Conservation (phyloP, 352 stramenopile species). For the Blastocystis sp. region DNA sequence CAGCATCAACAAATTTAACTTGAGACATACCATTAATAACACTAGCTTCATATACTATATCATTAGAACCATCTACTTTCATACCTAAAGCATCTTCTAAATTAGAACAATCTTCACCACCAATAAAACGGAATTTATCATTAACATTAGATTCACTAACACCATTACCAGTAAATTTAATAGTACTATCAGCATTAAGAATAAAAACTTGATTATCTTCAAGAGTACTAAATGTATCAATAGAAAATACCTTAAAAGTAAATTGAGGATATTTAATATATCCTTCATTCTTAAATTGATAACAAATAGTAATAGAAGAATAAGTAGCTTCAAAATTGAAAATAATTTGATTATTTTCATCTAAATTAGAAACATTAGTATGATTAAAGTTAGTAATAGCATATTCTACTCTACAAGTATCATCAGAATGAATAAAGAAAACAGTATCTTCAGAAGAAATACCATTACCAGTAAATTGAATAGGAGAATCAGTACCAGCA, state of each 20-base stretch:
- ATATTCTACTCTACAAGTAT: conserved; percentile 9
- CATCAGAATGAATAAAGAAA: conserved; percentile 12
- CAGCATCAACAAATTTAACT: conserved; percentile 9
- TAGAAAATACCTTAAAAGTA: not conserved
- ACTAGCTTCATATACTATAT: not conserved
- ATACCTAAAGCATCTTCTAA: too few relatives aligned
- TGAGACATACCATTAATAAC: not conserved
- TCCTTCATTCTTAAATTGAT: conserved; percentile 22
- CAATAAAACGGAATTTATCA: conserved; percentile 7
- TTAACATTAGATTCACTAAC: not conserved
- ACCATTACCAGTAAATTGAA: conserved; percentile 28
- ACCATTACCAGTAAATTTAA: conserved; percentile 20
- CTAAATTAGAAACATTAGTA: conserved; percentile 16
- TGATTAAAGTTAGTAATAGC: conserved; percentile 3
- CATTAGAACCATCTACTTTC: not conserved
- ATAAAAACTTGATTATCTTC: conserved; percentile 14
- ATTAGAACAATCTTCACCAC: conserved; percentile 6
- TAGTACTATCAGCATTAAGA: not conserved
- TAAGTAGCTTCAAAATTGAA: conserved; percentile 28
- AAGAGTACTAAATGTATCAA: conserved; percentile 4
- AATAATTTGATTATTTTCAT: not conserved
- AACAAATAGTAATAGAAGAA: conserved; percentile 13
- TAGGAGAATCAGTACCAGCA: not conserved
- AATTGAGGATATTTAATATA: conserved; percentile 11
- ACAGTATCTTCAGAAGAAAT: conserved; percentile 4